Percentiles rank a stretch among this genome's conserved stretches.
These are phyloP conservation scores for Syzygium jambos DNA, from an alignment of 345 rosid genomes.

Conservation along the genomic window DNA sequence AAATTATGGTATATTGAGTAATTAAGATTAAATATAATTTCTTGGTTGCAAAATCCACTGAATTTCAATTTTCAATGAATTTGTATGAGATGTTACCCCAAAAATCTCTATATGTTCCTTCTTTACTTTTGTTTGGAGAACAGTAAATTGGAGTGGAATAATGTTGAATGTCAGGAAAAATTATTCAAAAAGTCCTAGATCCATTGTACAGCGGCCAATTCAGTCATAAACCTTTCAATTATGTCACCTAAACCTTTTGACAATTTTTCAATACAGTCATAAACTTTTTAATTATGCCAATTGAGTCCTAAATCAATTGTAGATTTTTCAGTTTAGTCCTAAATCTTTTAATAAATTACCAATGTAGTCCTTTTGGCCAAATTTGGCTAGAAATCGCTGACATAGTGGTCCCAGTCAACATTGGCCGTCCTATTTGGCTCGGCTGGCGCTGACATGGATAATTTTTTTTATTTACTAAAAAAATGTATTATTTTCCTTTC, in stretches of 20 bases:
- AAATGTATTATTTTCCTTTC: no score
- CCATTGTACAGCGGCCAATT: neutral
- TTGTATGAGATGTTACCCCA: neutral
- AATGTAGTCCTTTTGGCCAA: accelerated
- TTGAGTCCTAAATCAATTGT: neutral
- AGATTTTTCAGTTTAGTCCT: neutral
- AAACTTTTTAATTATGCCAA: no score
- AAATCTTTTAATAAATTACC: accelerated
- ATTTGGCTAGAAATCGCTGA: accelerated
- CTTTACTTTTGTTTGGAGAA: neutral
- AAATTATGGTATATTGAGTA: neutral
- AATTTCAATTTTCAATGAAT: neutral
- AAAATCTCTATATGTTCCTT: neutral
- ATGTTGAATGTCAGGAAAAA: neutral
- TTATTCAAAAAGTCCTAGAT: no score
- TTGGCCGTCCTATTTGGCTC: accelerated
- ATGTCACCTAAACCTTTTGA: no score
- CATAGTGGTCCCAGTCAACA: accelerated
- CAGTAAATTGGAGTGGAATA: neutral
- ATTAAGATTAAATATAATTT: neutral
- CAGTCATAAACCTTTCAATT: no score
- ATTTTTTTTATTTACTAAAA: no score
- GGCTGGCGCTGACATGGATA: accelerated
- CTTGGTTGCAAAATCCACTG: neutral
- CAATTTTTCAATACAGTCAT: no score